Evolutionary conservation across 2,329 filamentous ascomycete species (phyloP), one percentile per base, ranked within the genome.

Genomic region (Ascochyta rabiei): DNA sequence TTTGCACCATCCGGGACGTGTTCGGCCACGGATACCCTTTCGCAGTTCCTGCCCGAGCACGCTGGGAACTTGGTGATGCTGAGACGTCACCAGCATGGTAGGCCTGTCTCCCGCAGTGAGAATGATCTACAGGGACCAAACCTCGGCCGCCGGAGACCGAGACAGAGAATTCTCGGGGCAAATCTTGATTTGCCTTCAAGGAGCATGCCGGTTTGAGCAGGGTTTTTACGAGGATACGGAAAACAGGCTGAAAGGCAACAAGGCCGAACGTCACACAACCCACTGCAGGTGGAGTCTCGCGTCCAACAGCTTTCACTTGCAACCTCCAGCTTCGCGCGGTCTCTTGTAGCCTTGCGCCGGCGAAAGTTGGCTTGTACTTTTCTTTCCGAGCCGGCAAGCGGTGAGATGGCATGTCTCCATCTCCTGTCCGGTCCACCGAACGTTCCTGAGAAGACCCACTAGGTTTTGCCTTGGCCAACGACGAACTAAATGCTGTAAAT

Each of bases 51-150:
- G 19, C 33, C 48, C 39, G 34, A 33, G 30, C 13, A 35, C 34
- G 26, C 40, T 35, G 21, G 40, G 26, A 23, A 35, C 8, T 48
- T 30, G 10, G 45, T 53, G 48, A 49, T 45, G 38, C 38, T 48
- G 37, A 44, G 39, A 48, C 45, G 40, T 49, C 48, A 53, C 35
- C 30, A 45, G 26, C 48, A 48, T 53, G 48, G 53, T 47, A 43
- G 38, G 47, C 53, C 48, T 46, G 54, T 53, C 44, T 57, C 43
- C 53, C 44, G 48, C 45, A 31, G 23, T 37, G 24, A 45, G 30
- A 35, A 34, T 43, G 54, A 57, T 57, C 54, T 57, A 48, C 54
- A 57, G 54, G 54, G 48, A 53, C 49, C 48, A 53, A 45, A 53
- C 24, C 5, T 46, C 41, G 41, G 49, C 35, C 40, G 19, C 48